A percentile compares a stretch with the other conserved stretches of the same genome.
These are phyloP conservation scores for Solanum rostratum DNA, from an alignment of 257 asterid species.

Conservation along the genomic window DNA sequence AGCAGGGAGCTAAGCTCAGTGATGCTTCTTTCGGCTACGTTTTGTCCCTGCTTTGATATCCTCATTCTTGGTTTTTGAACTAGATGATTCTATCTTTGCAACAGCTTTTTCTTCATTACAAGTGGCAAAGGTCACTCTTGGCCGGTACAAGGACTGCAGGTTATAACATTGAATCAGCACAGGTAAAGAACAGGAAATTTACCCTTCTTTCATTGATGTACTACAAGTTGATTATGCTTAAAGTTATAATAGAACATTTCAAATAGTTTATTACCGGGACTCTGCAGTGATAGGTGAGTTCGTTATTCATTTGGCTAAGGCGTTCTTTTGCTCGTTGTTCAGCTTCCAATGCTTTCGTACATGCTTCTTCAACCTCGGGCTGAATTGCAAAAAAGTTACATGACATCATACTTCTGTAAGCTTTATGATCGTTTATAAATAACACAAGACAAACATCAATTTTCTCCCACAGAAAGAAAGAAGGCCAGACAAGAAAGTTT, in stretches of 20 bases:
- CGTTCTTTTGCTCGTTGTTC: slow-evolving; percentile 50
- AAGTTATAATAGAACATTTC: neutral
- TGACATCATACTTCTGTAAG: neutral
- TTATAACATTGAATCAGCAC: neutral
- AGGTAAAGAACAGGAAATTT: neutral
- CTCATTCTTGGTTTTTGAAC: neutral
- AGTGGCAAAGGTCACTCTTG: slow-evolving; percentile 47
- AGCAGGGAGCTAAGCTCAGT: neutral
- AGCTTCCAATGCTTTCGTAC: slow-evolving; percentile 31
- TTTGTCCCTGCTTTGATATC: neutral
- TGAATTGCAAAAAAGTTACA: neutral
- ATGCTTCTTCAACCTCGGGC: slow-evolving; percentile 43
- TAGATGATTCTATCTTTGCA: neutral
- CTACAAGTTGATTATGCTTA: neutral
- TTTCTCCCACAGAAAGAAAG: neutral
- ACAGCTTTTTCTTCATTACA: slow-evolving; percentile 7
- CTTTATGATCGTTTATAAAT: neutral
- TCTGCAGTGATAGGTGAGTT: slow-evolving; percentile 56
- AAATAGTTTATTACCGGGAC: slow-evolving; percentile 28
- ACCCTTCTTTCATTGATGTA: neutral
- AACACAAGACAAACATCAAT: neutral
- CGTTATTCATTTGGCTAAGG: slow-evolving; percentile 45
- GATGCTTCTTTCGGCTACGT: neutral
- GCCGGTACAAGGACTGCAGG: slow-evolving; percentile 41
- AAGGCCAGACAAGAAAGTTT: neutral